These are phyloP conservation scores for Linnemannia elongata DNA, from an alignment of 192 early-diverging fungal genomes.

Conservation along the genomic window DNA sequence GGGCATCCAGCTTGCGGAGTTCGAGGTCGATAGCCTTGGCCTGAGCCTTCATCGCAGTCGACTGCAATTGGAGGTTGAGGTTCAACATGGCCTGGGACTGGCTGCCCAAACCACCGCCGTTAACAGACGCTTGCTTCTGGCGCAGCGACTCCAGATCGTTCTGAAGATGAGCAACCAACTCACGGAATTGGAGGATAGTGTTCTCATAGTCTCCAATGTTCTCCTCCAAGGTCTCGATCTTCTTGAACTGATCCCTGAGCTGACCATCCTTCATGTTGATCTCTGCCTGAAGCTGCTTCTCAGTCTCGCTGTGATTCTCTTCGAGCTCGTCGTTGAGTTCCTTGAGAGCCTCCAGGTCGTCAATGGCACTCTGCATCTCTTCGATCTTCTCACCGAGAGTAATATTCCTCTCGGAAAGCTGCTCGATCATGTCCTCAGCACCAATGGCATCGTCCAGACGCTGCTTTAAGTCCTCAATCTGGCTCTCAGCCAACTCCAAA, in stretches of 20 bases:
- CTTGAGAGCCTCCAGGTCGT: conserved; percentile 92
- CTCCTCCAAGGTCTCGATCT: conserved; percentile 79
- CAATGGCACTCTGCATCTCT: conserved; percentile 80
- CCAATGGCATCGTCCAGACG: conserved; percentile 85
- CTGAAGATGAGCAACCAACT: conserved; percentile 82
- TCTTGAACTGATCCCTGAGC: conserved; percentile 70
- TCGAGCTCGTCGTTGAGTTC: conserved; percentile 94
- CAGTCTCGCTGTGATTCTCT: conserved; percentile 90
- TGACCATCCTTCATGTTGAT: conserved; percentile 83
- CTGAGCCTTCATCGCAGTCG: conserved; percentile 84
- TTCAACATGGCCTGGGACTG: conserved; percentile 86
- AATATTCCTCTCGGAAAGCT: conserved; percentile 89
- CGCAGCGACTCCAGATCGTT: conserved; percentile 80
- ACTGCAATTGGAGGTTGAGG: conserved; percentile 85
- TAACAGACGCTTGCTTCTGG: conserved; percentile 70
- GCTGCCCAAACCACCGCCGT: conserved; percentile 63
- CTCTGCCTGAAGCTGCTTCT: conserved; percentile 87
- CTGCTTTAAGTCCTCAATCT: conserved; percentile 87
- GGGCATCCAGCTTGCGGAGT: conserved; percentile 86
- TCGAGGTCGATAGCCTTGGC: conserved; percentile 94
- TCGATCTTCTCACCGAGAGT: conserved; percentile 82
- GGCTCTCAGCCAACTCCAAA: conserved; percentile 73
- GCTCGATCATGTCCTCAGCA: conserved; percentile 88
- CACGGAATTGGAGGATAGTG: conserved; percentile 89
- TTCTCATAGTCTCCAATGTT: conserved; percentile 88